These are phyloP conservation scores for Yamadazyma siamensis DNA, from an alignment of 1,139 yeast species.

Conservation along the genomic window DNA sequence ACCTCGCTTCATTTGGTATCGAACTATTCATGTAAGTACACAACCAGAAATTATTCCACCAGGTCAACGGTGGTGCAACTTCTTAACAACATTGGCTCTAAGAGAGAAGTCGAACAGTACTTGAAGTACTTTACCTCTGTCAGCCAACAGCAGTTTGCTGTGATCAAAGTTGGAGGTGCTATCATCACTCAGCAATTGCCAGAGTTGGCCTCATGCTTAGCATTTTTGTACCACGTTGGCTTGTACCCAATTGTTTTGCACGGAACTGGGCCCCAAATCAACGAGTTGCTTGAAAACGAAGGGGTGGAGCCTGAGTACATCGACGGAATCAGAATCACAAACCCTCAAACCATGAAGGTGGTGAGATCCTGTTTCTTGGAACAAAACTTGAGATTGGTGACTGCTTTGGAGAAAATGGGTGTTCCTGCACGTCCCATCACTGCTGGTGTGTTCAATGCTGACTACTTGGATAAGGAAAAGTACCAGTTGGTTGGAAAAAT, in stretches of 20 bases:
- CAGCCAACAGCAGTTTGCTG: constrained; percentile 94
- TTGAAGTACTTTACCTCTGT: constrained; percentile 95
- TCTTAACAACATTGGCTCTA: constrained; percentile 92
- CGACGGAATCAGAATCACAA: constrained; percentile 96
- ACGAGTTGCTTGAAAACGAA: constrained; percentile 85
- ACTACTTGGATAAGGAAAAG: constrained; percentile 84
- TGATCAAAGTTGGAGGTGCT: constrained; percentile 98
- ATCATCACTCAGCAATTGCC: constrained; percentile 92
- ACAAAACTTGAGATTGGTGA: constrained; percentile 90
- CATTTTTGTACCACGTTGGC: constrained; percentile 95
- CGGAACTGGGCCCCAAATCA: constrained; percentile 99
- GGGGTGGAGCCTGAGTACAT: constrained; percentile 95
- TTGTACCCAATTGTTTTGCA: constrained; percentile 94
- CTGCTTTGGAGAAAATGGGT: constrained; percentile 93
- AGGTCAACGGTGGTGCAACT: constrained; percentile 94
- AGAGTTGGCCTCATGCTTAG: constrained; percentile 91
- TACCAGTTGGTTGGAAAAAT: constrained; percentile 92
- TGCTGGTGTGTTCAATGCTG: constrained; percentile 95
- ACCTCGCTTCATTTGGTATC: too few relatives aligned
- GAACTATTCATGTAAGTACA: too few relatives aligned
- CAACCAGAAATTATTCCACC: constrained; percentile 46
- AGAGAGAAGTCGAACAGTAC: constrained; percentile 96
- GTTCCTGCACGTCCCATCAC: constrained; percentile 98
- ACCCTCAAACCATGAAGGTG: constrained; percentile 91
- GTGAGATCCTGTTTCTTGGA: constrained; percentile 93